A percentile compares a stretch with the other conserved stretches of the same genome.
Evolutionary conservation across 306 rosid species (phyloP).

Genomic region (Morella rubra): DNA sequence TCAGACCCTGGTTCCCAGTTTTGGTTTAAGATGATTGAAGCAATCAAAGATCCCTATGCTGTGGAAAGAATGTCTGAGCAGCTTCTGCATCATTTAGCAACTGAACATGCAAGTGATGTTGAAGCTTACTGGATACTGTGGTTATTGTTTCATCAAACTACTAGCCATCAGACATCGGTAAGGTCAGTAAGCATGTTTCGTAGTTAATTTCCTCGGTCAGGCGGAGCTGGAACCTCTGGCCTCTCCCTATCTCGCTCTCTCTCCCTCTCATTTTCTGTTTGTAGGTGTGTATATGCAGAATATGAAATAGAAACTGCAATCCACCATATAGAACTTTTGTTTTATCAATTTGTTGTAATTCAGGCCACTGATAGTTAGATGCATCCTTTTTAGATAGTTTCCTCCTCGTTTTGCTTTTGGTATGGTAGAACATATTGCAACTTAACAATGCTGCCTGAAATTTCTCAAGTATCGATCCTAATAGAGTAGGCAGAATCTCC

Average conservation of each 20-base stretch:
- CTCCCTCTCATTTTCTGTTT: not conserved
- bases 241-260: not conserved
- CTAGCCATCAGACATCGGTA: slow-evolving; percentile 51
- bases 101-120: slow-evolving; percentile 56
- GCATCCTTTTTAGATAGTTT: not conserved
- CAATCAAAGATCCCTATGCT: slow-evolving; percentile 66
- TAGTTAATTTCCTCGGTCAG: slow-evolving; percentile 11
- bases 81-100: slow-evolving; percentile 69
- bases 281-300: no score
- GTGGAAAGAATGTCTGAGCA: slow-evolving; percentile 82
- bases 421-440: not conserved
- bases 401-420: not conserved
- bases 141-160: slow-evolving; percentile 61
- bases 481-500: not conserved
- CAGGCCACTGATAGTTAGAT: not conserved
- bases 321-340: not conserved
- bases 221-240: not conserved
- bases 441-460: not conserved
- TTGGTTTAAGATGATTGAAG: slow-evolving; percentile 76
- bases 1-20: slow-evolving; percentile 51
- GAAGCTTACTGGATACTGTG: slow-evolving; percentile 90
- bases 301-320: not conserved
- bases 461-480: not conserved
- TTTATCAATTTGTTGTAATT: not conserved
- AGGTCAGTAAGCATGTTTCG: slow-evolving; percentile 53